Conservation (phyloP, 2,329 filamentous ascomycete species). For the Talaromyces pinophilus region DNA sequence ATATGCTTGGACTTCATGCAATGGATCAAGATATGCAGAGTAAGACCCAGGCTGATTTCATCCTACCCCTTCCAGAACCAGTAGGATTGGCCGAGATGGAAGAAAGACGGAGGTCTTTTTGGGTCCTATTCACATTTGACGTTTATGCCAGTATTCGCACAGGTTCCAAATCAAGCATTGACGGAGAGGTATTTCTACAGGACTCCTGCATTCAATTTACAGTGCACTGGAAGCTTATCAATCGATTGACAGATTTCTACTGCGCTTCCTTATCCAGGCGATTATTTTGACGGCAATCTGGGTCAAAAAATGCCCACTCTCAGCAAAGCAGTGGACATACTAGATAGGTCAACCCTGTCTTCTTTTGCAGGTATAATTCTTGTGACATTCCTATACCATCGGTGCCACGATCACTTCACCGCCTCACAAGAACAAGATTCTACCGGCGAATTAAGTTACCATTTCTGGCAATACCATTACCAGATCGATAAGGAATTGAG, state of each 20-base stretch:
- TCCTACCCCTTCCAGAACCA: not conserved
- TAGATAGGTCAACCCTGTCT: not conserved
- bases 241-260: not conserved
- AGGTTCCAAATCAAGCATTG: not conserved
- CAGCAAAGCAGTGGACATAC: not conserved
- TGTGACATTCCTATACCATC: not conserved
- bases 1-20: not conserved
- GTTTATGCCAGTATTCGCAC: not conserved
- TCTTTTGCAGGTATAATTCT: not conserved
- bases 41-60: no score
- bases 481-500: not conserved
- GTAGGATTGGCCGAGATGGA: not conserved
- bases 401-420: not conserved
- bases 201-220: not conserved
- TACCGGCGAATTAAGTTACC: not conserved
- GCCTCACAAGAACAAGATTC: not conserved
- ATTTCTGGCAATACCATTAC: constrained; percentile 1
- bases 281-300: not conserved
- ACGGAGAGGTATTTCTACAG: not conserved
- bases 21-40: not conserved
- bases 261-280: not conserved
- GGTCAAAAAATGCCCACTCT: not conserved
- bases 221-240: no score
- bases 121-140: not conserved
- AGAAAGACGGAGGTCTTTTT: not conserved